Conservation (phyloP, 106 monocot genomes). For the Apostasia ramifera region DNA sequence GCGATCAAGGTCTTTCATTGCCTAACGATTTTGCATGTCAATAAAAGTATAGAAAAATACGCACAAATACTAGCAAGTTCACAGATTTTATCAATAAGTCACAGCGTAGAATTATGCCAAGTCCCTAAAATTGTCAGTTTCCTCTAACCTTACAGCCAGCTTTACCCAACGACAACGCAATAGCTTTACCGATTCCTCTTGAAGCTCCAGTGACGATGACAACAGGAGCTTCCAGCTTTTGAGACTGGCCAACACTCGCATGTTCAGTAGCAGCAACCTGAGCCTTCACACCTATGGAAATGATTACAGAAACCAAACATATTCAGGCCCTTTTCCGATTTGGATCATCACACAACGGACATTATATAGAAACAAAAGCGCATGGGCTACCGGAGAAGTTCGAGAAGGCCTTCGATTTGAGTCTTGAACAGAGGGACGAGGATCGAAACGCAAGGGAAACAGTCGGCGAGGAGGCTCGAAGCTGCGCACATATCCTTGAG, state of each 20-base stretch:
- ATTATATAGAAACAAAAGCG: not conserved
- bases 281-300: slow-evolving; percentile 47
- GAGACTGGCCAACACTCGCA: slow-evolving; percentile 29
- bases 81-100: too few species aligned
- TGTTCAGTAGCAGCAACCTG: slow-evolving; percentile 43
- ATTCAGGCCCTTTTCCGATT: not conserved
- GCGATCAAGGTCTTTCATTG: too few species aligned
- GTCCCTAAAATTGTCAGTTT: not conserved
- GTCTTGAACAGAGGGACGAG: not conserved
- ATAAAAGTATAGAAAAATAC: too few species aligned
- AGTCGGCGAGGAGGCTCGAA: not conserved
- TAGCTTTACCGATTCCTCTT: slow-evolving; percentile 88
- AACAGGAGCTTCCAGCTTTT: slow-evolving; percentile 58
- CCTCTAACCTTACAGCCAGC: slow-evolving; percentile 87
- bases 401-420: not conserved
- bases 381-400: not conserved
- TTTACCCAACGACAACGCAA: slow-evolving; percentile 81
- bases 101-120: not conserved
- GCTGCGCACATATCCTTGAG: not conserved
- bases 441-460: not conserved
- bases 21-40: too few species aligned
- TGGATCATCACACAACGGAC: not conserved
- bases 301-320: not conserved
- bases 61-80: too few species aligned
- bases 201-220: slow-evolving; percentile 92